Evolutionary conservation across 768 basidiomycete genomes (phyloP), one percentile per base, ranked within the genome.

Genomic region (Suillus hirtellus): DNA sequence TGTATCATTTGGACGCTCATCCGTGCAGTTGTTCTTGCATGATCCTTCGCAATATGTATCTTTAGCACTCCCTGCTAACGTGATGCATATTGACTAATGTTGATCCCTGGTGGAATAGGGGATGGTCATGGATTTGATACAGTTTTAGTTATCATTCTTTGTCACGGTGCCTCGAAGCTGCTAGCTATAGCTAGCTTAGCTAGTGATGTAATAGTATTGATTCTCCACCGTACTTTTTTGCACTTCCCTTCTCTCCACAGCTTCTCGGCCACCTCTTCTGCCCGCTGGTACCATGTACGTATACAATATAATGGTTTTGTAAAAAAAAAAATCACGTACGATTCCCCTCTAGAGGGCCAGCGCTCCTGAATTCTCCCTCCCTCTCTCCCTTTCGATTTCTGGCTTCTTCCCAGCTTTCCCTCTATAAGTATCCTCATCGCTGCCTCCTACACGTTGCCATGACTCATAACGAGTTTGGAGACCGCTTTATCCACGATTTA

Each of bases 1-100:
- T 58, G 24, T 58, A 58, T 31, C 27, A 42, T 53, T 19, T 6
- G 56, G 40, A 58, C 56, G 24, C 40, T 58, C 17, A 42, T 42
- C 17, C 11, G 34, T 37, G 52, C 31, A 9, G 50, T 52, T 52
- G 27, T 50, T 50, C 24, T 50, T 47, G 21, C 6, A 54, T 55
- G 11, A 7, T 38, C 24, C 24, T 24, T 19, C 19, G 27, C 27
- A 19, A 19, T 31, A 19, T 31, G 40, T 58, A 42, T 27, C 56
- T 19, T 12, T 58, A 58, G 56, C 15, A 24, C 38, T 58, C 38
- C 24, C 21, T 38, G 15, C 55, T 27, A 58, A n/a, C n/a, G n/a
- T n/a, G 40, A 56, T 38, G 54, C 21, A 19, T 31, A 42, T 58
- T 31, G 10, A 9, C 8, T 37, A 37, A 58, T 58, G 24, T 40